Percentiles rank a stretch among this genome's conserved stretches.
Evolutionary conservation across 1,139 yeast genomes (phyloP).

Genomic region (Yamadazyma blattariae): DNA sequence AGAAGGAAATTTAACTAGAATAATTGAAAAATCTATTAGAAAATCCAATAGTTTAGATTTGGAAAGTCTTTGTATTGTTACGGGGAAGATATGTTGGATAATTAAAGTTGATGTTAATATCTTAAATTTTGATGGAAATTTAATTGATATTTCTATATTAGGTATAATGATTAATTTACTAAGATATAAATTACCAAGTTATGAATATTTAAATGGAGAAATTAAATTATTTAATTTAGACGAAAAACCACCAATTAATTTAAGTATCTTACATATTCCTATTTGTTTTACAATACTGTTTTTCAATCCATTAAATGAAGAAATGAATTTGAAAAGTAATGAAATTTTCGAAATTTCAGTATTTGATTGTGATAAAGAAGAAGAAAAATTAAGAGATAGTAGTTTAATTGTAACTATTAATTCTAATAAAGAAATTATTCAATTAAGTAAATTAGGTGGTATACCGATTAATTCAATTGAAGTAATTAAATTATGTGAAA

Average conservation of each 20-base stretch:
- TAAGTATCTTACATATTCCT: slow-evolving; percentile 86
- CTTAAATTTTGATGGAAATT: slow-evolving; percentile 86
- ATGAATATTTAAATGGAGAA: slow-evolving; percentile 47
- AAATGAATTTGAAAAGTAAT: slow-evolving; percentile 68
- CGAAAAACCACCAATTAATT: slow-evolving; percentile 84
- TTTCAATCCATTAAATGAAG: slow-evolving; percentile 63
- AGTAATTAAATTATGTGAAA: slow-evolving; percentile 65
- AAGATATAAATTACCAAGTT: slow-evolving; percentile 83
- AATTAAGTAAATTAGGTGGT: slow-evolving; percentile 88
- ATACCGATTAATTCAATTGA: slow-evolving; percentile 73
- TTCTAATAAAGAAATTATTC: slow-evolving; percentile 87
- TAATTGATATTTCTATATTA: slow-evolving; percentile 85
- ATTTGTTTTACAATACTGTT: slow-evolving; percentile 88
- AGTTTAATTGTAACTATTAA: slow-evolving; percentile 81
- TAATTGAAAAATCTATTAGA: slow-evolving; percentile 87
- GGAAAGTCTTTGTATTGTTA: slow-evolving; percentile 85
- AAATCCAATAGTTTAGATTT: slow-evolving; percentile 88
- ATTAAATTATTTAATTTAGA: slow-evolving; percentile 65
- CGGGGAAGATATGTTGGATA: slow-evolving; percentile 90
- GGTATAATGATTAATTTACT: slow-evolving; percentile 85
- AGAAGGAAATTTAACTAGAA: slow-evolving; percentile 69
- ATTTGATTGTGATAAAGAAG: slow-evolving; percentile 75
- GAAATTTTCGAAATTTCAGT: slow-evolving; percentile 57
- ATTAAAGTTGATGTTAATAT: slow-evolving; percentile 87
- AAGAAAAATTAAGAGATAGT: slow-evolving; percentile 77